Evolutionary conservation across 352 stramenopile species (phyloP).

Genomic region (Globisporangium solare): DNA sequence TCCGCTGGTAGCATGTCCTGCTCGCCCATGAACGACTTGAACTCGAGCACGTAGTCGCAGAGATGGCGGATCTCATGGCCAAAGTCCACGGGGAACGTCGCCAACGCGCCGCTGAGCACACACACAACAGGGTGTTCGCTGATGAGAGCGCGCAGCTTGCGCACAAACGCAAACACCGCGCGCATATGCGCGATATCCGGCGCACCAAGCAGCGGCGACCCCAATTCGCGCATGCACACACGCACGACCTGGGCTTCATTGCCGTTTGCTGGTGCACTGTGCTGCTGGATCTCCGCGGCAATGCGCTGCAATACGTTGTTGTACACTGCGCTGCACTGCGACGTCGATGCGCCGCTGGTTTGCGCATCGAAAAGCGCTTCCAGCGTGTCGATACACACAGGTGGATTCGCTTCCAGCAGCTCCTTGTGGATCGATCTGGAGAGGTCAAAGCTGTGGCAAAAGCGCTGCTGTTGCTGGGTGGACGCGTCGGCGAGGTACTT

Average conservation of each 20-base stretch:
- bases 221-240: slow-evolving; percentile 37
- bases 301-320: slow-evolving; percentile 22
- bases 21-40: slow-evolving; percentile 55
- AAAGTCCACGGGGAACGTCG: slow-evolving; percentile 24
- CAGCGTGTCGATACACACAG: slow-evolving; percentile 23
- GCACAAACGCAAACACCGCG: slow-evolving; percentile 35
- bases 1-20: slow-evolving; percentile 52
- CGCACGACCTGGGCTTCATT: slow-evolving; percentile 28
- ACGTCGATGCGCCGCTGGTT: neutral
- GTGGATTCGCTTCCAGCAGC: slow-evolving; percentile 37
- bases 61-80: slow-evolving; percentile 42
- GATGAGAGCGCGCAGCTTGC: slow-evolving; percentile 25
- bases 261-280: neutral
- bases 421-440: slow-evolving; percentile 51
- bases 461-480: slow-evolving; percentile 21
- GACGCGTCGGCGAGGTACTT: slow-evolving; percentile 36
- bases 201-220: slow-evolving; percentile 34
- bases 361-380: neutral
- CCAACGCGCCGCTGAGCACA: slow-evolving; percentile 24
- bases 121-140: slow-evolving; percentile 19
- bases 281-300: slow-evolving; percentile 15
- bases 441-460: slow-evolving; percentile 76
- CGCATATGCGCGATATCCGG: slow-evolving; percentile 32
- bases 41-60: slow-evolving; percentile 53
- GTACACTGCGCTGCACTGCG: slow-evolving; percentile 19